Base-by-base conservation (phyloP, 805 yeast genomes). In the Saccharomycopsis sp. region DNA sequence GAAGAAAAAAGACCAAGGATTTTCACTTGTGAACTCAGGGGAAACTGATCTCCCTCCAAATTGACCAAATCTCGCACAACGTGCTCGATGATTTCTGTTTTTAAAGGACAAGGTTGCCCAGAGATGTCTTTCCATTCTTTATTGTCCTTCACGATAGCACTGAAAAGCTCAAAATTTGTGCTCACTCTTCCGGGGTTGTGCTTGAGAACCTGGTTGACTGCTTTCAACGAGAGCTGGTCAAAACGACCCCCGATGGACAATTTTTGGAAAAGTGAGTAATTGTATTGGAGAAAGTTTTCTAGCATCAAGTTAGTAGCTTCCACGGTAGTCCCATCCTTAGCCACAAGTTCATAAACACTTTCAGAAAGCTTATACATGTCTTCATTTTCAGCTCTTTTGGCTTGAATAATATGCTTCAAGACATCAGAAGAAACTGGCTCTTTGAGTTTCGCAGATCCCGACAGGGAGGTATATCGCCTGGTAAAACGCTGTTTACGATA, bases 101-200 rank as follows among this genome's bases (percentile, higher is more conserved):
- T 9, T n/a, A 10, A 2, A 10, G 12, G 2, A 25, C 12, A 25
- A 25, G 27, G 9, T 9, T 25, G 27, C n/a, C 12, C 27, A n/a
- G n/a, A n/a, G n/a, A n/a, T n/a, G n/a, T n/a, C 12, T 34, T 18
- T 9, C 30, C 5, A 26, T n/a, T 30, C 16, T 7, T 30, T 17
- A 30, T 30, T 30, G 16, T 30, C 7, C 16, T 43, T 25, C 10
- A 35, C 31, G 4, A 46, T 39, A n/a, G 41, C 49, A 9, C 18
- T 25, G 17, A 46, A 60, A 10, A 61, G 25, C 37, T 60, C 63
- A 55, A 56, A 61, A 31, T 57, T 54, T 9, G 61, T 49, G 26
- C 47, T 48, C 13, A 60, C 62, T 42, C 67, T 52, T 7, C 64
- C 65, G 1, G 67, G 64, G 46, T 62, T 62, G 27, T 57, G 48